Evolutionary conservation across 495 filamentous ascomycete species (phyloP), one percentile per base, ranked within the genome.

Genomic region (Daldinia vernicosa): DNA sequence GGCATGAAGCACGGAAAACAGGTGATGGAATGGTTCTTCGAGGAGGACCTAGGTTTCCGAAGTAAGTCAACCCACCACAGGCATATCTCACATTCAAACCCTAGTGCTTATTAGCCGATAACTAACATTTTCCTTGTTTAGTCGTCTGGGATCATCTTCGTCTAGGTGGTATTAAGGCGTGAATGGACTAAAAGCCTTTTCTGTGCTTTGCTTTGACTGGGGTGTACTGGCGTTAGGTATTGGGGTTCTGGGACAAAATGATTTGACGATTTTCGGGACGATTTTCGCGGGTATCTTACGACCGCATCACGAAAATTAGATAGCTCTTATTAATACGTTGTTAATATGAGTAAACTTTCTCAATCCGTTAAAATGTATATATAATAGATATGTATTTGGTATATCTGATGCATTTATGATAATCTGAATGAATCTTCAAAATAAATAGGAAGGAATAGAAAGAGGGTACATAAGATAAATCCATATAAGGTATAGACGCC

Each of bases 41-140:
- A 87, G 28, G 83, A 89, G 22, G 90, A 92, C 77, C 80, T 92
- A 69, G 90, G 87, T 0, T 88, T 89, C 77, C 81, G 75, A 32
- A 87, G 82, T 84, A 62, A 80, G 82, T 81, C n/a, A 43, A 35
- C 33, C 33, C 12, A 14, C 1, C 33, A 35, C 2, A 35, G 12
- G 12, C 32, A 33, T 33, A 33, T 33, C 32, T 14, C 3, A 14
- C 12, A 2, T 35, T 35, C 3, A 35, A 35, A 0, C 0, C 14
- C 11, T 4, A 35, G 33, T 35, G 12, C 33, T 1, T 14, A 14
- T 14, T 3, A 14, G 33, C 3, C 33, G 33, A 35, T 35, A 35
- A 35, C 33, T 35, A 35, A 35, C 12, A 35, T 14, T 35, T 35
- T 14, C 12, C 2, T 35, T 6, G 3, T 6, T 6, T 60, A 88